These are phyloP conservation scores for Solanum virginianum DNA, from an alignment of 257 asterid genomes.

Conservation along the genomic window DNA sequence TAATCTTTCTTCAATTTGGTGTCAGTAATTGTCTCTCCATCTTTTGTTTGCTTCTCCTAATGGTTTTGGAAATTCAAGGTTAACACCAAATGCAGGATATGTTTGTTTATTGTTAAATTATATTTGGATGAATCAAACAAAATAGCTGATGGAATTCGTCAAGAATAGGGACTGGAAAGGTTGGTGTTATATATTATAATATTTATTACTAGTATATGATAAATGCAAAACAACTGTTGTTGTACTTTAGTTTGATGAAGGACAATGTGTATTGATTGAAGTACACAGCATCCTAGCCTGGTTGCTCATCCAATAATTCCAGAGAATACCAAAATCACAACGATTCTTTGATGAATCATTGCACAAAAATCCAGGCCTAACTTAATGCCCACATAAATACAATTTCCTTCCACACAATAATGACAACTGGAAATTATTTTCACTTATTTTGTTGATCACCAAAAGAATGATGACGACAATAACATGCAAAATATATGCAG, in stretches of 20 bases:
- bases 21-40: background rate
- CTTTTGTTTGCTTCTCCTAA: background rate
- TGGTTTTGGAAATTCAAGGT: background rate
- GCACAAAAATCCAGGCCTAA: background rate
- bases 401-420: background rate
- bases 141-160: background rate
- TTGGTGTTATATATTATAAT: background rate
- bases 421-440: background rate
- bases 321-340: background rate
- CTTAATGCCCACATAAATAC: background rate
- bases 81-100: background rate
- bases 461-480: background rate
- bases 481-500: no score
- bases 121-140: background rate
- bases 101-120: background rate
- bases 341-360: background rate
- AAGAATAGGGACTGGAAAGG: background rate
- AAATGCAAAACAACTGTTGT: background rate
- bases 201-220: background rate
- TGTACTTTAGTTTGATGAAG: background rate
- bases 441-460: background rate
- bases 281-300: background rate
- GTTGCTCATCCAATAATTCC: background rate
- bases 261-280: background rate
- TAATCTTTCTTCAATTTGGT: slow-evolving; percentile 1